Evolutionary conservation across 2,329 filamentous ascomycete genomes (phyloP), one percentile per base, ranked within the genome.

Genomic region (Colletotrichum orbiculare): DNA sequence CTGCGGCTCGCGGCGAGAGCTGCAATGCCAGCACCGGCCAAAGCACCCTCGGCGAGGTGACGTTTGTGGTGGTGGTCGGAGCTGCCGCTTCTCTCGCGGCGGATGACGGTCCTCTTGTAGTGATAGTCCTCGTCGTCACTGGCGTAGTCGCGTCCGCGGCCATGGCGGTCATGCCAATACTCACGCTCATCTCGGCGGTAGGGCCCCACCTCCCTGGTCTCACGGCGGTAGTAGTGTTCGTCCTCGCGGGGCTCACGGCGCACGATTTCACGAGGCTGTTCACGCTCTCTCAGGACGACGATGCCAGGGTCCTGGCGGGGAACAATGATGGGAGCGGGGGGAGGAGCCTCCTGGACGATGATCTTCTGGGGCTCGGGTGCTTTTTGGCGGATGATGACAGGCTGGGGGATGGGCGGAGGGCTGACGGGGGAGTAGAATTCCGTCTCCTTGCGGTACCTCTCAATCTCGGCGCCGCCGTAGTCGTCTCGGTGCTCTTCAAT

Each of bases 11-110:
- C 80, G 6, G 89, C 75, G 3, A 90, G 75, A n/a, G 87, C 88
- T 10, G 85, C 84, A 8, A 88, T 75, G 53, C 87, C 88, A 15
- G 88, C 88, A 13, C 87, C 88, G 35, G 88, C 88, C 13, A 89
- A 79, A 9, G 87, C 88, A n/a, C 88, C 88, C 71, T 89, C 87
- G 25, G 87, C 87, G 6, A 90, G 74, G 69, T 89, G 85, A 46
- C 85, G 84, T 73, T 82, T 88, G 69, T 85, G 85, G 68, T 86
- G 82, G 39, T 66, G 63, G 45, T 81, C 80, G 5, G 80, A 76
- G 68, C 83, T 84, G 11, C 77, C 77, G 67, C 85, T 87, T 47
- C 82, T 79, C 15, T 85, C 84, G 17, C 83, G 81, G 15, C 79
- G 83, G 39, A 85, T 76, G 46, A 85, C 73, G 52, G 66, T 87